Base-by-base conservation (phyloP, 768 basidiomycete species). In the Lactifluus rugatus region DNA sequence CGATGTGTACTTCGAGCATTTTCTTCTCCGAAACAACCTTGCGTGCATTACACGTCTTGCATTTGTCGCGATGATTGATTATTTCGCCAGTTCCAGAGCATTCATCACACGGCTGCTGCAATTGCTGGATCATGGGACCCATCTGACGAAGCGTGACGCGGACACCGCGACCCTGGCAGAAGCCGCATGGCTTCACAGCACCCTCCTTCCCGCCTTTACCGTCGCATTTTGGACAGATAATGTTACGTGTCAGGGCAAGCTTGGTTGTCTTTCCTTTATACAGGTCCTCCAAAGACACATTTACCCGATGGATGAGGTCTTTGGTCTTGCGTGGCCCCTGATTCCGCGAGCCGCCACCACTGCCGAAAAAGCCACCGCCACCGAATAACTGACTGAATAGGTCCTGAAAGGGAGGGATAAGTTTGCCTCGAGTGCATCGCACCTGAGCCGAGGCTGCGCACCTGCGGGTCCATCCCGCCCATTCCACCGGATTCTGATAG, bases 41-140 rank as follows among this genome's bases (percentile, higher is more conserved):
- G 80, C 95, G 96, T 64, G 92, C 96, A 71, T 89, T 89, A 80
- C 96, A 99, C 34, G 75, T 76, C 70, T 83, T 80, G 81, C 96
- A 99, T 59, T 87, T 81, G 76, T 98, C 93, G 72, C 93, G 97
- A 56, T 75, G 69, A 71, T 92, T 93, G 77, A 99, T 96, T 66
- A 93, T 78, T 73, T 99, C 95, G 64, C 96, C 96, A n/a, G 84
- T 81, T 16, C 91, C 96, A 51, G 78, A 81, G 71, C 96, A 99
- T 16, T 97, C 96, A 69, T 87, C 84, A 76, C 96, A 99, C 46
- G 84, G 79, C 54, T 92, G 89, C 70, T 98, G 96, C 65, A 98
- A 90, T 74, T 99, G 95, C 73, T 99, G 96, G 66, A 99, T 91
- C 96, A 99, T 99, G 5, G 96, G 96, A 26, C 96, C 96, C 83